Evolutionary conservation across 805 yeast species (phyloP).

Genomic region (Candida vartiovaarae): DNA sequence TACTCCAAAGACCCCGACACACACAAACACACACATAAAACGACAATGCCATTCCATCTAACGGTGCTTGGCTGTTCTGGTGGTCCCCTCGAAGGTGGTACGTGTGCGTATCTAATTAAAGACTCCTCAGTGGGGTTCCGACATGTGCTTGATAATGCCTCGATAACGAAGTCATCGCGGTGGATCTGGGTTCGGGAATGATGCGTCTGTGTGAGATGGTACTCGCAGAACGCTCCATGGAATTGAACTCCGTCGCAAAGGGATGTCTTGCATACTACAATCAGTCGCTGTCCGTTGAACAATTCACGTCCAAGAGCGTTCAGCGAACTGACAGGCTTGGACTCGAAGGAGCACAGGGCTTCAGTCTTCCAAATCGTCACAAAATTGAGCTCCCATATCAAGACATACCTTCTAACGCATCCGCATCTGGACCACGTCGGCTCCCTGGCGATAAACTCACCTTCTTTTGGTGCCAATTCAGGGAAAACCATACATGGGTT

Average conservation of each 20-base stretch:
- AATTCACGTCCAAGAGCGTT: conserved; percentile 1
- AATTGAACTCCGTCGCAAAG: conserved; percentile 6
- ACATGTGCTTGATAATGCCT: conserved; percentile 25
- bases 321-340: neutral
- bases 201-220: conserved; percentile 42
- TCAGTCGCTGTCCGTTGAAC: neutral
- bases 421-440: conserved; percentile 79
- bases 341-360: neutral
- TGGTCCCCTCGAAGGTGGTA: conserved; percentile 71
- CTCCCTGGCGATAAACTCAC: conserved; percentile 65
- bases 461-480: conserved; percentile 33
- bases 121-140: conserved; percentile 38
- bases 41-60: conserved; percentile 38
- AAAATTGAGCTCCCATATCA: conserved; percentile 30
- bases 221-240: conserved; percentile 8
- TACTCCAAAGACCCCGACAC: too few species aligned
- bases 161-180: conserved; percentile 38
- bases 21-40: neutral
- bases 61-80: conserved; percentile 76
- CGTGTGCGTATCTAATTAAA: conserved; percentile 63
- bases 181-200: conserved; percentile 80
- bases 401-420: conserved; percentile 59
- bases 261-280: conserved; percentile 7
- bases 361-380: conserved; percentile 27
- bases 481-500: conserved; percentile 49